Evolutionary conservation across 768 basidiomycete species (phyloP).

Genomic region (Termitomyces sp.): DNA sequence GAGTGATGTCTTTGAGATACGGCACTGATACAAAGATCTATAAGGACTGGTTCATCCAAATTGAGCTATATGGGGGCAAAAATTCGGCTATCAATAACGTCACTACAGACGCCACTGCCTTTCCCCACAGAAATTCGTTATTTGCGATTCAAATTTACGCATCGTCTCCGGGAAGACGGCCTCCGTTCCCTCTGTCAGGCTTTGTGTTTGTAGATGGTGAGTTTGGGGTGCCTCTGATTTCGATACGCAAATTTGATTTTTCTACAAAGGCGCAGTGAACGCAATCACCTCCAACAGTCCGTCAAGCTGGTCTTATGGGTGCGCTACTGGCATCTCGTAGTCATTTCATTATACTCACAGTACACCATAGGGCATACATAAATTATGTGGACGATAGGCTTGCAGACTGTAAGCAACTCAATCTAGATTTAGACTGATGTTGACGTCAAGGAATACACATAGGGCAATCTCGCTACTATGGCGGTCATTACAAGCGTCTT

Average conservation of each 20-base stretch:
- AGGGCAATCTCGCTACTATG: conserved; percentile 32
- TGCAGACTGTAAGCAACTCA: conserved; percentile 23
- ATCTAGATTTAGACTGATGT: not conserved
- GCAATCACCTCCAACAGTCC: conserved; percentile 22
- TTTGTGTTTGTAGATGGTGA: conserved; percentile 36
- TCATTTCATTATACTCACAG: not conserved
- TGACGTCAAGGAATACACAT: not conserved
- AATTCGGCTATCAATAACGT: conserved; percentile 43
- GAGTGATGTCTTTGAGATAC: not conserved
- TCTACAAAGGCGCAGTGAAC: conserved; percentile 18
- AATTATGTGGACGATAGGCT: conserved; percentile 36
- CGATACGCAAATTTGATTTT: not conserved
- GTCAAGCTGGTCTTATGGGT: conserved; percentile 24
- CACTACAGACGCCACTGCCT: conserved; percentile 34
- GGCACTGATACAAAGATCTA: not conserved
- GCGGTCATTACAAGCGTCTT: conserved; percentile 24
- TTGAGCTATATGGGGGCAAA: conserved; percentile 39
- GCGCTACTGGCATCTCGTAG: not conserved
- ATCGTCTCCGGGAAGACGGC: conserved; percentile 25
- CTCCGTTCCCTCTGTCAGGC: conserved; percentile 39
- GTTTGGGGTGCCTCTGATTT: not conserved
- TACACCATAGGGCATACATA: conserved; percentile 21
- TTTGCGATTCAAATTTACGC: conserved; percentile 50
- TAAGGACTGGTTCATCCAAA: conserved; percentile 31
- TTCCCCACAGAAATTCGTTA: conserved; percentile 35